phyloP scores from a whole-genome alignment of 2,329 filamentous ascomycete genomes.

The Fusarium succisae region DNA sequence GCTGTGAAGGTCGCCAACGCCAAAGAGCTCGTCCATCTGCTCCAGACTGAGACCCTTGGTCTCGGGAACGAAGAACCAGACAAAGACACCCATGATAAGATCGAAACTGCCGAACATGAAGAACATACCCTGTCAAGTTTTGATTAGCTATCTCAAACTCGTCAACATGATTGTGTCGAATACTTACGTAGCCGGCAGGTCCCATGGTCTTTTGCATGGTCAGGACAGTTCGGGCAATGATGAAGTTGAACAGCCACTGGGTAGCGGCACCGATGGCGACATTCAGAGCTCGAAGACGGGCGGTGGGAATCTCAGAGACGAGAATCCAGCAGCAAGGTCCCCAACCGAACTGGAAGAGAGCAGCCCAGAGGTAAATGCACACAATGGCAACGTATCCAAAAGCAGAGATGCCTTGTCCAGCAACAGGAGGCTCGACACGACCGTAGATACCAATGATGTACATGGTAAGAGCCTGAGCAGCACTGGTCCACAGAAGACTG shows the following conservation, averaged over 20 bases:
- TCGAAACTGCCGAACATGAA: constrained; percentile 75
- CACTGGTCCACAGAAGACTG: constrained; percentile 71
- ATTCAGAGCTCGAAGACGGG: constrained; percentile 71
- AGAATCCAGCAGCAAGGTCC: constrained; percentile 79
- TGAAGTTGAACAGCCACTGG: constrained; percentile 80
- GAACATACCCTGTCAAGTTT: constrained; percentile 63
- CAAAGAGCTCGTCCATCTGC: constrained; percentile 74
- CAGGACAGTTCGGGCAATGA: constrained; percentile 70
- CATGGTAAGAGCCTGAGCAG: constrained; percentile 70
- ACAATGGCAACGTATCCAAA: constrained; percentile 77
- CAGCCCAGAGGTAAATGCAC: constrained; percentile 77
- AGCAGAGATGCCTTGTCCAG: constrained; percentile 62
- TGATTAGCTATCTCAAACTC: constrained; percentile 6
- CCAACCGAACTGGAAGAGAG: constrained; percentile 76
- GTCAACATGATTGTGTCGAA: not conserved
- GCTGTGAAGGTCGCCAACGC: constrained; percentile 58
- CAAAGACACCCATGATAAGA: constrained; percentile 71
- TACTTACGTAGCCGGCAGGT: constrained; percentile 52
- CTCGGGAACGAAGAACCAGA: constrained; percentile 75
- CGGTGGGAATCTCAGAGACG: constrained; percentile 73
- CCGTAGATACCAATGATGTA: constrained; percentile 78
- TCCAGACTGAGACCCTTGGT: constrained; percentile 73
- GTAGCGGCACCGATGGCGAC: constrained; percentile 74
- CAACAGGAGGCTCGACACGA: constrained; percentile 66
- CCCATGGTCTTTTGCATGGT: constrained; percentile 70